Base-by-base conservation (phyloP, 176 grass and related monocot genomes). In the Aegilops umbellulata region DNA sequence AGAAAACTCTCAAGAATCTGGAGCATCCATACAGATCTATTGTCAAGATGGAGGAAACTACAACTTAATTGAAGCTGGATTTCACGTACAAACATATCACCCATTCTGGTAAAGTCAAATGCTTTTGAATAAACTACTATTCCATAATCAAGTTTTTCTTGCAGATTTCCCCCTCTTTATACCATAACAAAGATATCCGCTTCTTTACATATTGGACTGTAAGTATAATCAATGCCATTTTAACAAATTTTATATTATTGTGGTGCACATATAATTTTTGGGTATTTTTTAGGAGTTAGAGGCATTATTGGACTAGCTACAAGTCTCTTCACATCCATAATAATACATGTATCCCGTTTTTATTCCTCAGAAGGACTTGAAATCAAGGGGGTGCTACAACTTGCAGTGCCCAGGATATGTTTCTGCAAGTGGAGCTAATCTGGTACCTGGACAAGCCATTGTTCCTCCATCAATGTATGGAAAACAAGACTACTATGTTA, bases 121-220 rank as follows among this genome's bases (percentile, higher is more conserved):
- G 5, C 11, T 74, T 46, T 69, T 23, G 26, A 65, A 65, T 27
- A 22, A 69, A 35, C 66, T 11, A 36, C 29, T 20, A 69, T 36
- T 36, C 11, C 19, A 9, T 13, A 38, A 8, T 31, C 13, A 11
- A 8, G 1, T 76, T 31, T 53, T 19, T 2, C 15, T 72, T 79
- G n/a, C 80, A 90, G 83, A 79, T 86, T 57, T 15, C 19, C 49
- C 78, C 78, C 17, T 8, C 55, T 31, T 34, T 82, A 24, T 86
- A 90, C 29, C 36, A 70, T 22, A 63, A 86, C 32, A 60, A 19
- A 12, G 83, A 90, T 55, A 41, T 83, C 1, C 84, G 26, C 44
- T 90, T 90, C 88, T 90, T 86, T 60, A 83, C 78, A 57, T 81
- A 82, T 47, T 90, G 70, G 84, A 84, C 72, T 4, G 88, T 90